A percentile compares a stretch with the other conserved stretches of the same genome.
These are phyloP conservation scores for Fraxinus albicans DNA, from an alignment of 305 asterid genomes.

Conservation along the genomic window DNA sequence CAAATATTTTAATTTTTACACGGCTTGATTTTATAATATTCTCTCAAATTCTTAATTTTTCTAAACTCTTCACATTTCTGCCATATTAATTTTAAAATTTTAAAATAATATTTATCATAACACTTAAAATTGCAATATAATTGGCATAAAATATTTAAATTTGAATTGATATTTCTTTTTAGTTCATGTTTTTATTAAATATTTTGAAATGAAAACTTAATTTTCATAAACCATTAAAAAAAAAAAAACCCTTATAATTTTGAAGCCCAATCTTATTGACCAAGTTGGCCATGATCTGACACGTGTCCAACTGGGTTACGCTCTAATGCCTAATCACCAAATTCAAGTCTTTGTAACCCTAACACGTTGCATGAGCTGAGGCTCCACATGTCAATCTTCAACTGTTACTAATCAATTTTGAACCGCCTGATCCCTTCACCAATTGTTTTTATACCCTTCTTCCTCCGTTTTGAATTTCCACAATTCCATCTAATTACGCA, in stretches of 20 bases:
- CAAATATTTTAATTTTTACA: too few species aligned
- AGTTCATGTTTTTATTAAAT: too few species aligned
- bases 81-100: too few species aligned
- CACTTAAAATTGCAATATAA: too few species aligned
- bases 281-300: not conserved
- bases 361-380: conserved; percentile 27
- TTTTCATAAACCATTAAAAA: too few species aligned
- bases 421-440: conserved; percentile 25
- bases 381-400: conserved; percentile 19
- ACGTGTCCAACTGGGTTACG: not conserved
- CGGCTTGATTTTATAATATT: too few species aligned
- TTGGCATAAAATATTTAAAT: too few species aligned
- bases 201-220: too few species aligned
- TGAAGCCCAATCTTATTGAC: not conserved
- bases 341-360: not conserved
- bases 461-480: not conserved
- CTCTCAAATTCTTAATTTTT: too few species aligned
- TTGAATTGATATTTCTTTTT: too few species aligned
- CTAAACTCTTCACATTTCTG: too few species aligned
- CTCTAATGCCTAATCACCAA: not conserved
- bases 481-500: not conserved
- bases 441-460: conserved; percentile 2
- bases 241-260: not conserved
- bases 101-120: too few species aligned
- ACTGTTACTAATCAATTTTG: not conserved